A percentile compares a stretch with the other conserved stretches of the same genome.
phyloP scores from a whole-genome alignment of 2,329 filamentous ascomycete species.

The Scedosporium boydii region DNA sequence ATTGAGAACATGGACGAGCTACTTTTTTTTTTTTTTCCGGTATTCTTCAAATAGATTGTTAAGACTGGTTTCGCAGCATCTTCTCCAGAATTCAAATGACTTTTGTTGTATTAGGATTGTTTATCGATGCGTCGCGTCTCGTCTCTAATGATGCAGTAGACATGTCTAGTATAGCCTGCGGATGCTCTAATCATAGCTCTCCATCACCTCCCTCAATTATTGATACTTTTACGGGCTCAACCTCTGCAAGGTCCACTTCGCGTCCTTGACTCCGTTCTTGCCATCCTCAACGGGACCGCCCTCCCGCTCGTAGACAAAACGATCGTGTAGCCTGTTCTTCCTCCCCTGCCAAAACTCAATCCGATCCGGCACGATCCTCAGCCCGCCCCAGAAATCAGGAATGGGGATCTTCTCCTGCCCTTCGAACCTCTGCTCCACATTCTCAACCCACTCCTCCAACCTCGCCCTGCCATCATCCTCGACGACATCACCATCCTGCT shows the following conservation, averaged over 20 bases:
- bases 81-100: too few relatives aligned
- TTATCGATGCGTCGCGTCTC: too few relatives aligned
- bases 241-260: conserved; percentile 59
- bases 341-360: conserved; percentile 97
- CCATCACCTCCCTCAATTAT: too few relatives aligned
- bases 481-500: conserved; percentile 11
- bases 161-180: too few relatives aligned
- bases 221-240: conserved; percentile 51
- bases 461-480: conserved; percentile 60
- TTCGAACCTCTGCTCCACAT: conserved; percentile 67
- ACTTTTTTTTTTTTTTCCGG: background rate
- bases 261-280: conserved; percentile 29
- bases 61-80: background rate
- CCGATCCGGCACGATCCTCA: conserved; percentile 74
- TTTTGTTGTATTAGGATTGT: too few relatives aligned
- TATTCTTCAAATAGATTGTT: background rate
- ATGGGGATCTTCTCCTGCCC: conserved; percentile 74
- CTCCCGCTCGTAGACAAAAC: conserved; percentile 60
- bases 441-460: conserved; percentile 67
- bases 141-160: too few relatives aligned
- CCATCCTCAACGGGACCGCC: conserved; percentile 28
- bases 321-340: conserved; percentile 82
- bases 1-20: too few relatives aligned
- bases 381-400: conserved; percentile 88
- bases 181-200: background rate